phyloP scores from a whole-genome alignment of 73 alveolate genomes.

The Blepharisma japonicum region DNA sequence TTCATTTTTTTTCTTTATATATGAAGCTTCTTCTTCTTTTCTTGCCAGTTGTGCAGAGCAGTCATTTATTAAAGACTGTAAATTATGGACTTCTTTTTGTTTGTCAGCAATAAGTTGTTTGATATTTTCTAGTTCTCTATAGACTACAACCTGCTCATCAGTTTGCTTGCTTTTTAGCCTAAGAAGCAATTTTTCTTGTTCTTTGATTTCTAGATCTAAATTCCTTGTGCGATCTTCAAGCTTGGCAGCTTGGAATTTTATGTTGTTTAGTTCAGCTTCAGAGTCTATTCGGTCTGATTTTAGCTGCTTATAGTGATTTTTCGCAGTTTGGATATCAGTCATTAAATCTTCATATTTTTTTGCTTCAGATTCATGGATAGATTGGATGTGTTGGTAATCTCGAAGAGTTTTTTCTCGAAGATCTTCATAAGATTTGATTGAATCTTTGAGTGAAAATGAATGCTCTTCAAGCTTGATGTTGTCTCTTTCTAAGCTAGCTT shows the following conservation, averaged over 20 bases:
- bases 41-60: not conserved
- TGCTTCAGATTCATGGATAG: not conserved
- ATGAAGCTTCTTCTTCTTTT: not conserved
- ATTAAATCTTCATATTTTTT: constrained; percentile 1
- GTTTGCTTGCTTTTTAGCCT: not conserved
- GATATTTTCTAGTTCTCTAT: constrained; percentile 1
- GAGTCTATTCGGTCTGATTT: not conserved
- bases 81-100: constrained; percentile 14
- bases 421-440: not conserved
- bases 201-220: constrained; percentile 4
- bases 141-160: not conserved
- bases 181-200: not conserved
- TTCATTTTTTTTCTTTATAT: not conserved
- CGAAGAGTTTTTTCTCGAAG: not conserved
- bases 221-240: not conserved
- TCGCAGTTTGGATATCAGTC: not conserved
- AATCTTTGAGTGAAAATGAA: not conserved
- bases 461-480: not conserved
- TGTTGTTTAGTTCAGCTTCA: not conserved
- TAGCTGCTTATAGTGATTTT: not conserved
- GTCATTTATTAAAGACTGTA: not conserved
- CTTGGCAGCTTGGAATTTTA: not conserved
- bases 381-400: not conserved
- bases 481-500: constrained; percentile 19
- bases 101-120: not conserved